Evolutionary conservation across 2,329 filamentous ascomycete species (phyloP).

Genomic region (Gaeumannomyces sp.): DNA sequence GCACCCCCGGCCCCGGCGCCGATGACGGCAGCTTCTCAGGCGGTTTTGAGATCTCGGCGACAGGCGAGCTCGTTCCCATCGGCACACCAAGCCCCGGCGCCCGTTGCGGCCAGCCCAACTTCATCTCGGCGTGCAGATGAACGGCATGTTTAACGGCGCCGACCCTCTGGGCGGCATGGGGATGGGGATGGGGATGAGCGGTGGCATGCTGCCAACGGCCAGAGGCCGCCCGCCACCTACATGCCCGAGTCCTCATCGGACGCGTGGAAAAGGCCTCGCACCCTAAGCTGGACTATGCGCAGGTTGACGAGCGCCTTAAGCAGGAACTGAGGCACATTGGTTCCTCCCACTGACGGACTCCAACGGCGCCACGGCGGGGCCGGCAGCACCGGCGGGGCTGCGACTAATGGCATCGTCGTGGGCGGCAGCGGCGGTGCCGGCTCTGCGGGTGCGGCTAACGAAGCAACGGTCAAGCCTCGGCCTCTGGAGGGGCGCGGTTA

Average conservation of each 20-base stretch:
- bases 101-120: background rate
- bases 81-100: slow-evolving; percentile 9
- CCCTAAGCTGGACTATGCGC: slow-evolving; percentile 72
- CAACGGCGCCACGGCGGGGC: slow-evolving; percentile 13
- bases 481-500: background rate
- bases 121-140: slow-evolving; percentile 2
- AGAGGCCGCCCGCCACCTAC: slow-evolving; percentile 63
- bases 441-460: background rate
- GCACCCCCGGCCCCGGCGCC: slow-evolving; percentile 37
- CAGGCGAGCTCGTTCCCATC: slow-evolving; percentile 8
- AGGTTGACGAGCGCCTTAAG: slow-evolving; percentile 85
- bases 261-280: slow-evolving; percentile 73
- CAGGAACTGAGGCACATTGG: slow-evolving; percentile 88
- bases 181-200: slow-evolving; percentile 13
- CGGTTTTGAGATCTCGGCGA: slow-evolving; percentile 8
- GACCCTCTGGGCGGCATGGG: slow-evolving; percentile 20
- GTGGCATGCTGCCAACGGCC: slow-evolving; percentile 21
- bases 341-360: slow-evolving; percentile 55
- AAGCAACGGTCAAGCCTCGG: slow-evolving; percentile 21
- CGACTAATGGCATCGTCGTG: slow-evolving; percentile 7
- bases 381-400: slow-evolving; percentile 13
- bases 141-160: background rate
- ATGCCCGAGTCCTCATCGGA: slow-evolving; percentile 73
- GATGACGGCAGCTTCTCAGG: slow-evolving; percentile 4
- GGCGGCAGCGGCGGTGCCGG: slow-evolving; percentile 14